A percentile compares a stretch with the other conserved stretches of the same genome.
Evolutionary conservation across 2,329 filamentous ascomycete genomes (phyloP).

Genomic region (Beauveria rudraprayagi): DNA sequence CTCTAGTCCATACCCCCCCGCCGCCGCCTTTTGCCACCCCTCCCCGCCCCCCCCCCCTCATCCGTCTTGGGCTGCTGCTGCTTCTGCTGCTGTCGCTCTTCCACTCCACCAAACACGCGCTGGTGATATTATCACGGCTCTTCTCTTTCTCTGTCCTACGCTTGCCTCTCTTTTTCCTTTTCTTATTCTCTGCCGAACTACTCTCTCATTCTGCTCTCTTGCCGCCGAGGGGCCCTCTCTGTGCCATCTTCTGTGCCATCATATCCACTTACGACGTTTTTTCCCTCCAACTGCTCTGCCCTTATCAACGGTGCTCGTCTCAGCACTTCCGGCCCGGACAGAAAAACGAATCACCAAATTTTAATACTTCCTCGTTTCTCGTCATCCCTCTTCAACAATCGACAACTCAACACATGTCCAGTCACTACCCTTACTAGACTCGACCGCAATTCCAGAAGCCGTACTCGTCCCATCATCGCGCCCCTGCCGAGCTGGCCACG

Average conservation of each 20-base stretch:
- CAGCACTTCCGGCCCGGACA: not conserved
- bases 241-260: not conserved
- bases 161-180: not conserved
- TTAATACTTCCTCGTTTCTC: not conserved
- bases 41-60: too few relatives aligned
- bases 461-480: not conserved
- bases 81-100: not conserved
- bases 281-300: too few relatives aligned
- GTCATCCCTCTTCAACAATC: not conserved
- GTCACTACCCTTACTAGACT: not conserved
- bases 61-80: not conserved
- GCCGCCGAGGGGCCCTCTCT: not conserved
- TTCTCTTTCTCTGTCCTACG: not conserved
- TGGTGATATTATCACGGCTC: not conserved
- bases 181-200: not conserved
- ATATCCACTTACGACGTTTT: not conserved
- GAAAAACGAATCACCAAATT: not conserved
- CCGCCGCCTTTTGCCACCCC: too few relatives aligned
- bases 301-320: not conserved
- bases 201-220: not conserved
- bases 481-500: slow-evolving; percentile 7
- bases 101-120: slow-evolving; percentile 1
- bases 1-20: too few relatives aligned
- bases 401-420: not conserved
- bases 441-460: not conserved